Evolutionary conservation across 2,329 filamentous ascomycete species (phyloP).

Genomic region (Rutstroemia sydowiana): DNA sequence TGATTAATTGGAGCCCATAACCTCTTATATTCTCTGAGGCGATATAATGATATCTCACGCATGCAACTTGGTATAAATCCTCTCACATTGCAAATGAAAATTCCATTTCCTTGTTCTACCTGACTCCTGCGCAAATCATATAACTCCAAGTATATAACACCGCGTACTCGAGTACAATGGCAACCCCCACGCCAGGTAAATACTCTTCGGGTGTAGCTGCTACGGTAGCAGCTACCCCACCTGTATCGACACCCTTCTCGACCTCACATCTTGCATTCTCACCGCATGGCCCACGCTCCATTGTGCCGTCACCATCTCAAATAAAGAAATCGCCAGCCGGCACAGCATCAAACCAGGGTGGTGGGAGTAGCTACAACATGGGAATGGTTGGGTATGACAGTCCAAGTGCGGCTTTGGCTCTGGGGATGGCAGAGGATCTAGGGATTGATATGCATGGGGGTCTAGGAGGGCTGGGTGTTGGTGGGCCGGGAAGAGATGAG

Average conservation of each 20-base stretch:
- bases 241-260: slow-evolving; percentile 61
- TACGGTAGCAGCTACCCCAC: slow-evolving; percentile 47
- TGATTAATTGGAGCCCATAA: too few species aligned
- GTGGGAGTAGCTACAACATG: slow-evolving; percentile 37
- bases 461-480: slow-evolving; percentile 12
- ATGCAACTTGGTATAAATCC: too few species aligned
- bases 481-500: slow-evolving; percentile 35
- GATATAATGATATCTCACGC: too few species aligned
- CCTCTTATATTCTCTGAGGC: too few species aligned
- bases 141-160: too few species aligned
- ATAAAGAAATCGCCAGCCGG: slow-evolving; percentile 40
- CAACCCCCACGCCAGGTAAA: slow-evolving; percentile 29
- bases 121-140: too few species aligned
- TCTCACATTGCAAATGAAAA: too few species aligned
- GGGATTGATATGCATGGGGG: slow-evolving; percentile 28
- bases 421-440: slow-evolving; percentile 44
- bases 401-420: slow-evolving; percentile 54
- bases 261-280: slow-evolving; percentile 49
- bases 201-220: slow-evolving; percentile 16
- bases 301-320: slow-evolving; percentile 53
- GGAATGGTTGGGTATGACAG: slow-evolving; percentile 47
- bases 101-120: neutral
- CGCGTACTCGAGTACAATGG: slow-evolving; percentile 23
- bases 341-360: slow-evolving; percentile 36
- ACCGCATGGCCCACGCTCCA: slow-evolving; percentile 40